A percentile compares a stretch with the other conserved stretches of the same genome.
These are phyloP conservation scores for Sungouiella thailandica DNA, from an alignment of 805 yeast genomes.

Conservation along the genomic window DNA sequence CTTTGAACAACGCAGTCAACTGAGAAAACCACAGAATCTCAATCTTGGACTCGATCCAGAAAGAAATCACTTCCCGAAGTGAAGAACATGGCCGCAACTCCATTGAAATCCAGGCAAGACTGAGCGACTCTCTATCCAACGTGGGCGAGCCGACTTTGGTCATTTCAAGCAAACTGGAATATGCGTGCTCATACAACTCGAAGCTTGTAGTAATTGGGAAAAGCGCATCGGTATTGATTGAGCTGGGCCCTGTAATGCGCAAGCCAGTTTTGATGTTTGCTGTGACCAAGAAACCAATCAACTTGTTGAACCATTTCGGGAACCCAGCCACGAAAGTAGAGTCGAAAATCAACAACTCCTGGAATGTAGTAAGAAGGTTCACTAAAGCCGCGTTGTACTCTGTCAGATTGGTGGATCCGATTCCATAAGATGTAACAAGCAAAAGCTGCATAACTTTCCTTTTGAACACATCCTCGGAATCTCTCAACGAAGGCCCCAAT, in stretches of 20 bases:
- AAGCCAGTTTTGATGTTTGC: slow-evolving; percentile 35
- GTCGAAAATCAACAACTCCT: slow-evolving; percentile 37
- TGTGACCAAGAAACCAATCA: slow-evolving; percentile 25
- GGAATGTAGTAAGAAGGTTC: slow-evolving; percentile 24
- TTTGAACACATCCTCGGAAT: slow-evolving; percentile 15
- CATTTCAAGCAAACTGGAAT: slow-evolving; percentile 54
- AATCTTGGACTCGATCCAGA: slow-evolving; percentile 55
- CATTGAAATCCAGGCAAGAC: slow-evolving; percentile 56
- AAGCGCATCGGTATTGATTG: slow-evolving; percentile 35
- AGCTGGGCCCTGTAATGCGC: slow-evolving; percentile 27
- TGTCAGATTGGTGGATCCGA: slow-evolving; percentile 24
- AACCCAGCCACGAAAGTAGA: slow-evolving; percentile 30
- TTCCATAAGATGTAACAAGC: slow-evolving; percentile 24
- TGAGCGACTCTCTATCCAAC: slow-evolving; percentile 43
- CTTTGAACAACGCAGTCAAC: slow-evolving; percentile 45
- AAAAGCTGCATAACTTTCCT: slow-evolving; percentile 23
- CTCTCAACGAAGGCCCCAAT: slow-evolving; percentile 35
- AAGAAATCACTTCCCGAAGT: slow-evolving; percentile 42
- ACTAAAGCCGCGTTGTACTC: slow-evolving; percentile 24
- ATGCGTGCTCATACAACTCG: slow-evolving; percentile 39
- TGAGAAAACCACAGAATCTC: slow-evolving; percentile 56
- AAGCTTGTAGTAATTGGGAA: slow-evolving; percentile 43
- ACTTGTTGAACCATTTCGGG: slow-evolving; percentile 23
- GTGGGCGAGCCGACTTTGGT: slow-evolving; percentile 21
- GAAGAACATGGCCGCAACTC: slow-evolving; percentile 43